A percentile compares a stretch with the other conserved stretches of the same genome.
Evolutionary conservation across 768 basidiomycete genomes (phyloP).

Genomic region (Cystobasidium ongulense): DNA sequence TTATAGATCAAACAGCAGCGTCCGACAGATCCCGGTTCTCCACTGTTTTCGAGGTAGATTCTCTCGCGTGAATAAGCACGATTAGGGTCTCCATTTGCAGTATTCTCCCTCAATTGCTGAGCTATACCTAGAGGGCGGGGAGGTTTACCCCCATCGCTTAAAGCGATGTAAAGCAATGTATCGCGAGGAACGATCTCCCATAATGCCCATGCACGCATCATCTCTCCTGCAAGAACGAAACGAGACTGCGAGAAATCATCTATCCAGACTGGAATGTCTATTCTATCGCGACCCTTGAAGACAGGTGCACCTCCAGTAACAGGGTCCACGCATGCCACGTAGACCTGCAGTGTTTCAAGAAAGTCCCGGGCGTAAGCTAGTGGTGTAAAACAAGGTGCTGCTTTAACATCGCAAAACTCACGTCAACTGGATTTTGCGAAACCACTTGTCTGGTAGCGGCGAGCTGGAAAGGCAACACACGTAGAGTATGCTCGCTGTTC

Average conservation of each 20-base stretch:
- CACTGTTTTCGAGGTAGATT: conserved; percentile 8
- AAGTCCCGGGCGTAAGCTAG: too few species aligned
- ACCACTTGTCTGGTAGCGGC: neutral
- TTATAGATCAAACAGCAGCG: conserved; percentile 24
- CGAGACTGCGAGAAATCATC: conserved; percentile 24
- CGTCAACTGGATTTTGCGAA: conserved; percentile 23
- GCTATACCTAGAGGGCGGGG: conserved; percentile 21
- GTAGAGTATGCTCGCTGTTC: neutral
- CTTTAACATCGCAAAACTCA: too few species aligned
- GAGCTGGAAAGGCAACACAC: neutral
- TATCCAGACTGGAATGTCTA: conserved; percentile 21
- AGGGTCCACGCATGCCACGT: neutral
- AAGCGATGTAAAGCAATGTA: conserved; percentile 14
- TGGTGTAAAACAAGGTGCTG: too few species aligned
- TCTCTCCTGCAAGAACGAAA: conserved; percentile 24
- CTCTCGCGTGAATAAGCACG: conserved; percentile 15
- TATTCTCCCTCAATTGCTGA: neutral
- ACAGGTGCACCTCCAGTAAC: neutral
- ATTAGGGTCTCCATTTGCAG: neutral
- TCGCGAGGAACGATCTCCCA: neutral
- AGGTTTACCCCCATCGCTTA: neutral
- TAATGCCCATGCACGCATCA: conserved; percentile 21
- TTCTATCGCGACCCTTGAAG: conserved; percentile 5
- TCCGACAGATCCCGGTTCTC: conserved; percentile 13
- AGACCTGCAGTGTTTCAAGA: conserved; percentile 14